Evolutionary conservation across 345 rosid genomes (phyloP), one percentile per base, ranked within the genome.

Genomic region (Heritiera littoralis): DNA sequence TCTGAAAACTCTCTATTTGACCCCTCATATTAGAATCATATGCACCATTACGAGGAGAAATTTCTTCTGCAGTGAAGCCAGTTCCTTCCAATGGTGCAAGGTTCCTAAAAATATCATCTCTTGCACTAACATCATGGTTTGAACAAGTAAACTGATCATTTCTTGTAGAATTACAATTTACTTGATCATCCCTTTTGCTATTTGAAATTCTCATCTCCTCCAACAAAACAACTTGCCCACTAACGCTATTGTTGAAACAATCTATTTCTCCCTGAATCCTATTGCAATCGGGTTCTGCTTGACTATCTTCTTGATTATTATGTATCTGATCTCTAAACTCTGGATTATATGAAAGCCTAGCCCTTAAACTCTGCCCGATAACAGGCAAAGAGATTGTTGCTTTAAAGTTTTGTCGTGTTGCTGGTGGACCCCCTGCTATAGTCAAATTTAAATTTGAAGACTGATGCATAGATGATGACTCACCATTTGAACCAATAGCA

Each of bases 391-490:
- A 90, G 77, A 96, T 90, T 67, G 87, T 90, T 61, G 99, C 98
- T 87, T 90, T 96, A 81, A 94, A 93, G 86, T 91, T 94, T 81
- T 92, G 98, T 78, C 82, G 86, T 71, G 97, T 88, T 41, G 98
- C 92, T 52, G 92, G 95, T 12, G 94, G 98, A 81, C 98, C 99
- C 67, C 99, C 97, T 17, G 98, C 99, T 85, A 96, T 94, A 45
- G 93, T 90, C 70, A 91, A 85, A 49, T 87, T 90, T 77, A 89
- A 84, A 87, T 66, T 83, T 59, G 96, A 85, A 13, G 79, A 78
- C 20, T 38, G 80, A 28, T 72, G 86, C 51, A 77, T 67, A 61
- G 80, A 72, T 73, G 82, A 82, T 58, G 84, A 52, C 28, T 64
- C 58, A 32, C 55, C 64, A 40, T 72, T 84, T 41, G 85, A 80